phyloP scores from a whole-genome alignment of 768 basidiomycete species.

The Mycena chlorophos region DNA sequence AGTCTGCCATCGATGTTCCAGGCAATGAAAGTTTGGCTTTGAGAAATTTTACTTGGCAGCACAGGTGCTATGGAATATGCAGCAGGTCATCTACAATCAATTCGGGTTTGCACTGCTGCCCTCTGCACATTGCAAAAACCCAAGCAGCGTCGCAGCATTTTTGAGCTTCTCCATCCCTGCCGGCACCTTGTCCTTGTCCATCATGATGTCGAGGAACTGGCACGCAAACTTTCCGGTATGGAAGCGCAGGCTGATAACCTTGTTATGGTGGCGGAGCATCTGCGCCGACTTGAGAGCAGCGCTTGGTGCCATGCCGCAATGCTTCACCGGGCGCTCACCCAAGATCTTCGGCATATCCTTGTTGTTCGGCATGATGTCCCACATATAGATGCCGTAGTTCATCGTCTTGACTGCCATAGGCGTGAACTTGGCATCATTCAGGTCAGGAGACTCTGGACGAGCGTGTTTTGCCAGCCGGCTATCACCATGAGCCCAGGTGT shows the following conservation, averaged over 20 bases:
- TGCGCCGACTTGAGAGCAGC: too few relatives aligned
- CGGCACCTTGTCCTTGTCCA: neutral
- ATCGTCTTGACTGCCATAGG: too few relatives aligned
- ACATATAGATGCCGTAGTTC: too few relatives aligned
- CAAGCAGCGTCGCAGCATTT: neutral
- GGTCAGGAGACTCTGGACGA: too few relatives aligned
- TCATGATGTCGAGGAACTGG: neutral
- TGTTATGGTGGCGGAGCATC: too few relatives aligned
- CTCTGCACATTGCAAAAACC: neutral
- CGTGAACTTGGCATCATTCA: too few relatives aligned
- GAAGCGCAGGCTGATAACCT: neutral
- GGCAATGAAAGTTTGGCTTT: neutral
- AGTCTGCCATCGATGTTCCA: slow-evolving; percentile 12
- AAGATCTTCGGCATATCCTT: too few relatives aligned
- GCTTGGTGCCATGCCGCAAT: too few relatives aligned
- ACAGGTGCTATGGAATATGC: neutral
- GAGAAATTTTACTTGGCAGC: neutral
- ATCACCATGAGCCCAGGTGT: too few relatives aligned
- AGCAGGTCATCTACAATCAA: neutral
- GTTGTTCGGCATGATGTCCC: too few relatives aligned
- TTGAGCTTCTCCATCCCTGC: neutral
- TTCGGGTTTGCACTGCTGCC: neutral
- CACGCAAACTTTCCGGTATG: neutral
- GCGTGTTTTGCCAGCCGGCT: too few relatives aligned
- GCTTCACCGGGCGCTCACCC: too few relatives aligned